A percentile compares a stretch with the other conserved stretches of the same genome.
Evolutionary conservation across 768 basidiomycete species (phyloP).

Genomic region (Naganishia vaughanmartiniae): DNA sequence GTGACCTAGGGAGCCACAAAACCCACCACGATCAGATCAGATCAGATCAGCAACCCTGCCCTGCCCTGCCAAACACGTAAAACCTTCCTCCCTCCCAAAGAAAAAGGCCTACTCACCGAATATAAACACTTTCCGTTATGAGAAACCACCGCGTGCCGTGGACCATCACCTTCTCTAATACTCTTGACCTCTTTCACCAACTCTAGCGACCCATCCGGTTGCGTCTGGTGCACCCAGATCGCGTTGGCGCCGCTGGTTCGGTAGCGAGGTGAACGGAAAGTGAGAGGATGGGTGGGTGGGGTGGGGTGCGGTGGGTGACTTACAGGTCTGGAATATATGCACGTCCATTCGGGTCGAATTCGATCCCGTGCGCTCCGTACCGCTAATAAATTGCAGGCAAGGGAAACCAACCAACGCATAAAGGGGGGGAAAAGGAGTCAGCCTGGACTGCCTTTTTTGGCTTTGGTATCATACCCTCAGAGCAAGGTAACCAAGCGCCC

Average conservation of each 20-base stretch:
- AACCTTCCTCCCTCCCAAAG: too few species aligned
- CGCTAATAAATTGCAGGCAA: constrained; percentile 21
- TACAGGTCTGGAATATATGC: constrained; percentile 45
- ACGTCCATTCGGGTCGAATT: constrained; percentile 31
- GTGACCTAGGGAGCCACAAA: constrained; percentile 30
- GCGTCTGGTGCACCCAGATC: constrained; percentile 34
- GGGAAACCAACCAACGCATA: background rate
- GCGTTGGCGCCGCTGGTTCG: constrained; percentile 28
- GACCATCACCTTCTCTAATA: constrained; percentile 36
- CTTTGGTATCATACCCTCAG: too few species aligned
- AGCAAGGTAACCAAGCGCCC: too few species aligned
- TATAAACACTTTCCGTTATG: constrained; percentile 37
- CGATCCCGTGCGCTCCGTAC: constrained; percentile 44
- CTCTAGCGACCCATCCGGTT: constrained; percentile 32
- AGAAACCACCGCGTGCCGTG: constrained; percentile 39
- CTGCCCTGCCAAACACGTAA: too few species aligned
- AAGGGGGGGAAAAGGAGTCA: too few species aligned
- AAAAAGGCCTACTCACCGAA: constrained; percentile 36
- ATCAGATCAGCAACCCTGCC: too few species aligned
- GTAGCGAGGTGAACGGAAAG: background rate
- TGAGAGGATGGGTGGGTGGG: background rate
- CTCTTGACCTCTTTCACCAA: constrained; percentile 33
- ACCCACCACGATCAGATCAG: too few species aligned
- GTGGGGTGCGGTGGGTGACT: background rate
- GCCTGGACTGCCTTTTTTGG: too few species aligned